Base-by-base conservation (phyloP, 768 basidiomycete species). In the Podaxis pistillaris region DNA sequence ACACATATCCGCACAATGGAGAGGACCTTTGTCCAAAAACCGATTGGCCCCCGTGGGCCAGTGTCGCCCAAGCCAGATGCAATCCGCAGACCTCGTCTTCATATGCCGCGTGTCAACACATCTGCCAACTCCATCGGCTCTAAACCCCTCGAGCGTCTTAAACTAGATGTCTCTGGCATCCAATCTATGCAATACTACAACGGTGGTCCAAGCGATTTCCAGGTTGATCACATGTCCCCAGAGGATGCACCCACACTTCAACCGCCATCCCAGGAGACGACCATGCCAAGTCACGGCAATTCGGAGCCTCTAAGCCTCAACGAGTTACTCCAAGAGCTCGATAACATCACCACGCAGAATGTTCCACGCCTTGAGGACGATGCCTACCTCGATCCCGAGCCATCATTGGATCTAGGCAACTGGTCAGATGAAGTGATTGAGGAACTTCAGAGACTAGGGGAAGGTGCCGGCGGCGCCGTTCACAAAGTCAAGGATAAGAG, bases 391-490 rank as follows among this genome's bases (percentile, higher is more conserved):
- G 50, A 66, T 15, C 61, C 64, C 28, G 33, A 66, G 15, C 50
- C 66, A n/a, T 60, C 66, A 11, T 55, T 72, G n/a, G 62, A 67
- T 26, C 70, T 76, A 15, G 65, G 72, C 56, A 72, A 83, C 60
- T 92, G 84, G 81, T 82, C 85, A 7, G 91, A 94, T 71, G 84
- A 85, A 60, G 71, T 86, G 61, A 81, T 98, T 60, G 90, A 94
- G 67, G 90, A 92, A 66, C 65, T 94, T 8, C 73, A 78, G 13
- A 85, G 93, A 58, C 79, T 99, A 1, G 97, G 97, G 19, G 95
- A 98, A 70, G 97, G 97, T 46, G 94, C 95, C 60, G 95, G 96
- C 51, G 97, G 97, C 51, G 95, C 94, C 7, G 97, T 99, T 11
- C 89, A 96, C 74, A 95, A 94, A 75, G 96, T 98, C 52, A 86